Evolutionary conservation across 371 early-diverging fungal species (phyloP).

Genomic region (Lichtheimia ramosa): DNA sequence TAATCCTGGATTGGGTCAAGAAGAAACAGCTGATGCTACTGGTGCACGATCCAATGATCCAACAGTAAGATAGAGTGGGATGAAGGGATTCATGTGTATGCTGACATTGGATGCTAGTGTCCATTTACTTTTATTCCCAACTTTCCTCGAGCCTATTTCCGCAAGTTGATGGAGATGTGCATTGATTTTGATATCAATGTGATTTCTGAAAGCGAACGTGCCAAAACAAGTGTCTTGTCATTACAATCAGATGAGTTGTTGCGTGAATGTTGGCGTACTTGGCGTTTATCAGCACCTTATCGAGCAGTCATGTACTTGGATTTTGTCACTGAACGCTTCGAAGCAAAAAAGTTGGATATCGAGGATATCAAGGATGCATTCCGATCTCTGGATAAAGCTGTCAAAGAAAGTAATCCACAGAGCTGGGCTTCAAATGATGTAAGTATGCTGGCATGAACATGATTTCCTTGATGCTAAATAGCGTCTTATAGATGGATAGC

Average conservation of each 20-base stretch:
- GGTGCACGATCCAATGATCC: constrained; percentile 1
- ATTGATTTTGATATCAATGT: constrained; percentile 52
- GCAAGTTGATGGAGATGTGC: constrained; percentile 55
- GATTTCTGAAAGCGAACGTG: constrained; percentile 46
- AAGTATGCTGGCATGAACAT: constrained; percentile 13
- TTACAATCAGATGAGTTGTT: constrained; percentile 59
- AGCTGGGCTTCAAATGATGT: constrained; percentile 57
- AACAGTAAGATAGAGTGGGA: not conserved
- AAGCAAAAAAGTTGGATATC: constrained; percentile 40
- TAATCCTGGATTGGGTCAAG: constrained; percentile 32
- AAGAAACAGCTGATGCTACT: constrained; percentile 17
- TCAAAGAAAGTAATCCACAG: constrained; percentile 42
- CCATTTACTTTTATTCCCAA: constrained; percentile 56
- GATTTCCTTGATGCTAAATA: not conserved
- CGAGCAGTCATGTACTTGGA: constrained; percentile 67
- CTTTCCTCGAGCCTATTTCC: constrained; percentile 57
- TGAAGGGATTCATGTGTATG: constrained; percentile 27
- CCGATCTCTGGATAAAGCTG: constrained; percentile 41
- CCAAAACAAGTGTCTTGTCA: constrained; percentile 53
- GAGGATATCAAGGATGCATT: constrained; percentile 53
- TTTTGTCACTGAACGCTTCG: constrained; percentile 52
- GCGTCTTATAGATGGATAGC: constrained; percentile 29
- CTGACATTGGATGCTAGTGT: constrained; percentile 24
- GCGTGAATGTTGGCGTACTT: constrained; percentile 67
- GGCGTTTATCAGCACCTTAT: constrained; percentile 68